These are phyloP conservation scores for Lantana camara DNA, from an alignment of 257 asterid species.

Conservation along the genomic window DNA sequence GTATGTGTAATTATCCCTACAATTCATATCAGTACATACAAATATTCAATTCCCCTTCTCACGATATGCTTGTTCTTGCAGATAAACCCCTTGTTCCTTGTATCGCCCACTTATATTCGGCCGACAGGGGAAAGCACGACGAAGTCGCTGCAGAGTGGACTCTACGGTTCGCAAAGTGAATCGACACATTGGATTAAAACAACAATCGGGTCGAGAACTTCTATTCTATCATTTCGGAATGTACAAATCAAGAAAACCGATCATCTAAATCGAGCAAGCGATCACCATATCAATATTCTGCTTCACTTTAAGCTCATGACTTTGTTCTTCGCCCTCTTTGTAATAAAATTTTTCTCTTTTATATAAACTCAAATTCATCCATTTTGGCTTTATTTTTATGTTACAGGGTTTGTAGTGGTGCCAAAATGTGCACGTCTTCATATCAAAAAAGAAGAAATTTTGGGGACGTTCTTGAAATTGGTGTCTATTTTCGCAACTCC, in stretches of 20 bases:
- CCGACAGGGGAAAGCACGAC: slow-evolving; percentile 75
- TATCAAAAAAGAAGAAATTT: no score
- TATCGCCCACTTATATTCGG: slow-evolving; percentile 69
- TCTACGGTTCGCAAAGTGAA: slow-evolving; percentile 68
- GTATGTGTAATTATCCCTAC: neutral
- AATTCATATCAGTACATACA: neutral
- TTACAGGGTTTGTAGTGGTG: no score
- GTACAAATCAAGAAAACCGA: neutral
- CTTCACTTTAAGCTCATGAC: no score
- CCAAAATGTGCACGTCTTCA: no score
- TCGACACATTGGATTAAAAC: neutral
- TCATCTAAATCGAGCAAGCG: no score
- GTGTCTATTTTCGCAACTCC: no score
- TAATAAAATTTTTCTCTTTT: no score
- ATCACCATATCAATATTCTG: no score
- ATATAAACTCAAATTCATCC: no score
- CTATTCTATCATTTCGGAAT: neutral
- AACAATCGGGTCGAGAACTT: neutral
- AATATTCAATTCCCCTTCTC: neutral
- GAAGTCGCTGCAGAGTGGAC: slow-evolving; percentile 89
- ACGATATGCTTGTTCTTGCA: slow-evolving; percentile 42
- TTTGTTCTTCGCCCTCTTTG: no score
- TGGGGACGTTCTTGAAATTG: no score
- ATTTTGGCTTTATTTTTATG: no score
- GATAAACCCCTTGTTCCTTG: slow-evolving; percentile 89